Evolutionary conservation across 306 rosid species (phyloP), one percentile per base, ranked within the genome.

Genomic region (Castanea mollissima): DNA sequence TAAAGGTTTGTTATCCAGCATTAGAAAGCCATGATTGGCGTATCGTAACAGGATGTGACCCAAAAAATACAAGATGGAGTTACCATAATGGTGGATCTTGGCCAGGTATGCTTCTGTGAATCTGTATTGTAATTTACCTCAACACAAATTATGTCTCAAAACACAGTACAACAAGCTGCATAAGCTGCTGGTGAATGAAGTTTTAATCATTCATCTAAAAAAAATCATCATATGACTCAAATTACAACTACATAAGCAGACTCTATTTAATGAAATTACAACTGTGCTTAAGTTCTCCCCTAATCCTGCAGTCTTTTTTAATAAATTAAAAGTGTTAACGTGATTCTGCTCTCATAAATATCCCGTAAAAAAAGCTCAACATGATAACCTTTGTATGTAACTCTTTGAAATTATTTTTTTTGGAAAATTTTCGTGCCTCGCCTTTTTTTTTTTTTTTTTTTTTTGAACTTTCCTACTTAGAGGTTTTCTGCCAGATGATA

Each of bases 1-100:
- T 93, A 31, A 93, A 93, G 86, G 93, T 91, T 68, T 93, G 97
- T 82, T 93, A 93, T 86, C 98, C 98, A 63, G 96, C 98, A 49
- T 56, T 92, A 38, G 97, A 93, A 79, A 85, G 79, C 77, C 92
- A 86, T 69, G 98, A 93, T 65, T 90, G 97, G 98, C 78, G 78
- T 74, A 82, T 90, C 58, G 74, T 89, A 55, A 93, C 96, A 32
- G 97, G 97, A 38, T 89, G 90, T 54, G 98, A 91, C 86, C 97
- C 97, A 0, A 93, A 93, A 82, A 93, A 93, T 86, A 90, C 93
- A 2, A 88, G 97, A 84, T 93, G 97, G 97, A 93, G 94, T 88
- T 91, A 93, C 81, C 98, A 93, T 81, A 93, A 93, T 10, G 97
- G 97, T 32, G 97, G 97, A 76, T 93, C 98, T 73, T 93, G 98